These are phyloP conservation scores for Capsella rubella DNA, from an alignment of 441 rosid species.

Conservation along the genomic window DNA sequence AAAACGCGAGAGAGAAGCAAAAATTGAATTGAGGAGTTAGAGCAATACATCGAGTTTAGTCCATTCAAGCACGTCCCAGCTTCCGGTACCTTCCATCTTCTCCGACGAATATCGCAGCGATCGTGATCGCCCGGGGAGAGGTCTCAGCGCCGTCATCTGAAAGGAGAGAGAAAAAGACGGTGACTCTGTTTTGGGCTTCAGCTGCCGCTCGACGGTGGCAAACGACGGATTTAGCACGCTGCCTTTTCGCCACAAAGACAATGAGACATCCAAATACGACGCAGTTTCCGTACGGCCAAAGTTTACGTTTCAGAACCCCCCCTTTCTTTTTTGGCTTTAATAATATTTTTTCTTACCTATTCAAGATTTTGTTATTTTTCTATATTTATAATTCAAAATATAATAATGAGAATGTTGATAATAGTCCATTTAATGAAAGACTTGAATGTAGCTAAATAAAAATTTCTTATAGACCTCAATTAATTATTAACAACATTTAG, in stretches of 20 bases:
- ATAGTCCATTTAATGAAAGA: neutral
- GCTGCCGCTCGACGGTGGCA: slow-evolving; percentile 46
- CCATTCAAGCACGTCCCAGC: slow-evolving; percentile 95
- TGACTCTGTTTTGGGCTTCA: slow-evolving; percentile 24
- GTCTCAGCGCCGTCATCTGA: slow-evolving; percentile 58
- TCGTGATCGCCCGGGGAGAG: slow-evolving; percentile 50
- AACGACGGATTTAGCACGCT: slow-evolving; percentile 44
- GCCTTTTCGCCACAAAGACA: slow-evolving; percentile 45
- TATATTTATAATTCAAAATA: neutral
- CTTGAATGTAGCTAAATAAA: neutral
- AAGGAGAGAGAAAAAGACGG: slow-evolving; percentile 33
- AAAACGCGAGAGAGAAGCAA: slow-evolving; percentile 23
- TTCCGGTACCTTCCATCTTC: slow-evolving; percentile 75
- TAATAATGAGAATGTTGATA: neutral
- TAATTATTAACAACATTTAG: neutral
- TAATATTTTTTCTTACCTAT: slow-evolving; percentile 23
- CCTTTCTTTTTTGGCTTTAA: neutral
- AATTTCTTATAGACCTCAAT: neutral
- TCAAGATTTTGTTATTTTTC: neutral
- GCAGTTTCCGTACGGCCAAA: slow-evolving; percentile 39
- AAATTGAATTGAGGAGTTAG: slow-evolving; percentile 14
- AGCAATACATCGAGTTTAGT: slow-evolving; percentile 70
- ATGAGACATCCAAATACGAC: slow-evolving; percentile 40
- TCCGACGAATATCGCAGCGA: slow-evolving; percentile 64
- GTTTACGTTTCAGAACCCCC: slow-evolving; percentile 28